These are phyloP conservation scores for Solanum stenotomum DNA, from an alignment of 257 asterid genomes.

Conservation along the genomic window DNA sequence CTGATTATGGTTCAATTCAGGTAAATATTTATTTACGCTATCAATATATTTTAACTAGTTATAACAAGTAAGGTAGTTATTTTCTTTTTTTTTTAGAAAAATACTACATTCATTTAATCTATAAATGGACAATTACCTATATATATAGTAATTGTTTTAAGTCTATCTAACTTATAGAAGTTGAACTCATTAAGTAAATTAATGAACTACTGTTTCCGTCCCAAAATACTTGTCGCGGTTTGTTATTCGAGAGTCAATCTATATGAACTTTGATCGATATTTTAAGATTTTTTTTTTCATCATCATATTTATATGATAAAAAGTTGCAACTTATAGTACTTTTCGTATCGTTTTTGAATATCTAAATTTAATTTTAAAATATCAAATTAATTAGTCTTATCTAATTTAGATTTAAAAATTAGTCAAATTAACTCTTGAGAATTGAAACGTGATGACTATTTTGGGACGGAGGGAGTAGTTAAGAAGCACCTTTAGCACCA, in stretches of 20 bases:
- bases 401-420: background rate
- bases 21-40: background rate
- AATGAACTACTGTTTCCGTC: background rate
- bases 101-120: background rate
- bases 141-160: background rate
- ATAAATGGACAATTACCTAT: background rate
- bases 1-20: constrained; percentile 42
- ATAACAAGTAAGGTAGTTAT: background rate
- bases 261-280: background rate
- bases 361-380: background rate
- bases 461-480: background rate
- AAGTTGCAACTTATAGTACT: background rate
- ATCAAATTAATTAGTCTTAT: background rate
- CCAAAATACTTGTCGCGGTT: background rate
- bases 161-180: background rate
- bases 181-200: background rate
- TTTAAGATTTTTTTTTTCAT: background rate
- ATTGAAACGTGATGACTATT: background rate
- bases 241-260: background rate
- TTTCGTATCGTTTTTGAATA: background rate
- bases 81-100: background rate
- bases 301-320: background rate
- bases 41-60: background rate
- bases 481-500: background rate
- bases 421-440: background rate